Conservation (phyloP, 257 asterid genomes). For the Cruciata laevipes region DNA sequence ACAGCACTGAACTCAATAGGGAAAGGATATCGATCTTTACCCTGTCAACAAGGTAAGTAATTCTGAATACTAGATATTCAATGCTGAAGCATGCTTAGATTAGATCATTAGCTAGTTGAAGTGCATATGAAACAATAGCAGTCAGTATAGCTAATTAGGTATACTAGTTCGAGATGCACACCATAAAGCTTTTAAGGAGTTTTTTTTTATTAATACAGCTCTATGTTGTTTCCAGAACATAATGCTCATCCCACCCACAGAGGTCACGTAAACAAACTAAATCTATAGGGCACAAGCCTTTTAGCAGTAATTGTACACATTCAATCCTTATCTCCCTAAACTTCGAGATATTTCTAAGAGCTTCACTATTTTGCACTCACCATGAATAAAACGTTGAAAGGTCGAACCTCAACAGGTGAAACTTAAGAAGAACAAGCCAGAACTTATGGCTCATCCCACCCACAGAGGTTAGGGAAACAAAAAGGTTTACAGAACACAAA, state of each 20-base stretch:
- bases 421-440: not conserved
- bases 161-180: not conserved
- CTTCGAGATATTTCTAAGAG: not conserved
- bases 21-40: constrained; percentile 91
- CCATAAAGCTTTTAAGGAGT: not conserved
- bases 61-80: not conserved
- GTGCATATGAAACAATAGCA: not conserved
- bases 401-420: not conserved
- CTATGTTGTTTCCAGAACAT: not conserved
- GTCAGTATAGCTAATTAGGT: not conserved
- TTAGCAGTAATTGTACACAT: not conserved
- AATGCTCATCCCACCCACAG: not conserved
- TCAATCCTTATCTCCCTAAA: not conserved
- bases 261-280: not conserved
- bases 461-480: not conserved
- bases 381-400: not conserved
- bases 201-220: not conserved
- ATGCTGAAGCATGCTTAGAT: not conserved
- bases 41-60: constrained; percentile 42
- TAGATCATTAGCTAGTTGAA: not conserved
- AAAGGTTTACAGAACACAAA: not conserved
- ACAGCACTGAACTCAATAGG: constrained; percentile 81
- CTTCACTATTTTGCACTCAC: not conserved
- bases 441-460: not conserved
- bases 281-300: not conserved